A percentile compares a stretch with the other conserved stretches of the same genome.
Evolutionary conservation across 1,139 yeast species (phyloP).

Genomic region (Geotrichum citri-aurantii): DNA sequence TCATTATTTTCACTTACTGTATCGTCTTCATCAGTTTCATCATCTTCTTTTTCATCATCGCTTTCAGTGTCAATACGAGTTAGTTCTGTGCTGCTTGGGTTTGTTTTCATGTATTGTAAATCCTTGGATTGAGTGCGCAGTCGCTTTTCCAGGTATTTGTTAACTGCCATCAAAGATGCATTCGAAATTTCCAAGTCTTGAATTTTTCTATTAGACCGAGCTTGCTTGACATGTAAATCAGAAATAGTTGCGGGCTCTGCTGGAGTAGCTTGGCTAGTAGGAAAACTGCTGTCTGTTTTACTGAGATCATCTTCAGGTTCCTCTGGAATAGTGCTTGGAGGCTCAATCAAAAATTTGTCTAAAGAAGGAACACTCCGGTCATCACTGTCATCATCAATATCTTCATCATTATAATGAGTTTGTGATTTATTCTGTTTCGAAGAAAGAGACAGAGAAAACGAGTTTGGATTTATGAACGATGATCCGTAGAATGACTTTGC

Average conservation of each 20-base stretch:
- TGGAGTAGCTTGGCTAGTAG: neutral
- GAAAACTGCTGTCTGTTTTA: neutral
- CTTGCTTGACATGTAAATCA: constrained; percentile 19
- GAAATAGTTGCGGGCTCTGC: neutral
- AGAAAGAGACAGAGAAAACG: constrained; percentile 15
- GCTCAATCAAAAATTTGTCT: neutral
- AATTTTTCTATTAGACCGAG: constrained; percentile 28
- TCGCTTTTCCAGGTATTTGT: constrained; percentile 28
- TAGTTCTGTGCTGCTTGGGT: neutral
- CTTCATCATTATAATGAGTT: neutral
- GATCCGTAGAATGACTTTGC: constrained; percentile 11
- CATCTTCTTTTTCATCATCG: constrained; percentile 15
- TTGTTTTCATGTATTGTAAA: constrained; percentile 19
- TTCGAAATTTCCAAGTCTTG: constrained; percentile 32
- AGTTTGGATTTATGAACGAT: constrained; percentile 10
- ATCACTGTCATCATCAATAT: constrained; percentile 3
- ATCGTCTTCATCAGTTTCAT: constrained; percentile 13
- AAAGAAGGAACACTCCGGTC: neutral
- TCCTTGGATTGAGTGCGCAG: constrained; percentile 24
- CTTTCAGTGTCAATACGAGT: constrained; percentile 10
- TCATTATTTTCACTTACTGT: constrained; percentile 2
- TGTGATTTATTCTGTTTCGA: constrained; percentile 2
- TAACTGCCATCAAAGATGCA: constrained; percentile 28
- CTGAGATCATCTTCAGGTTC: neutral
- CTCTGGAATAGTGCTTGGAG: neutral